A percentile compares a stretch with the other conserved stretches of the same genome.
These are phyloP conservation scores for Lantana camara DNA, from an alignment of 257 asterid genomes.

Conservation along the genomic window DNA sequence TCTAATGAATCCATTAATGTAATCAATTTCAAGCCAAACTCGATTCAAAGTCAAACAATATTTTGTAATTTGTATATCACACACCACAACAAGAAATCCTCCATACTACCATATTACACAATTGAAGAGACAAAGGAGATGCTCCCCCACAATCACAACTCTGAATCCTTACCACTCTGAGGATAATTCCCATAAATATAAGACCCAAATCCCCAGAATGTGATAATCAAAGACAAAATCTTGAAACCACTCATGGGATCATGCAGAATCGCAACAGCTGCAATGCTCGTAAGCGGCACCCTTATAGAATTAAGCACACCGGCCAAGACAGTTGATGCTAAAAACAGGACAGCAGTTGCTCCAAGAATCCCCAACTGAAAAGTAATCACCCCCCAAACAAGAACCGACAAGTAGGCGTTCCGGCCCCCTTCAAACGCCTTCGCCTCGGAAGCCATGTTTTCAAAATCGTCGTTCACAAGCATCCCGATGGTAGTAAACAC, in stretches of 20 bases:
- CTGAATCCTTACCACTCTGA: conserved; percentile 34
- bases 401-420: conserved; percentile 56
- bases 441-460: conserved; percentile 67
- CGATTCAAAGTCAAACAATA: no score
- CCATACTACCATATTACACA: no score
- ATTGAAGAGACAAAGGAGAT: neutral
- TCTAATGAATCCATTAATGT: no score
- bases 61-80: no score
- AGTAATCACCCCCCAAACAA: conserved; percentile 71
- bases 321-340: conserved; percentile 85
- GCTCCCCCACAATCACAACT: conserved; percentile 13
- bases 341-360: conserved; percentile 69
- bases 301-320: conserved; percentile 89
- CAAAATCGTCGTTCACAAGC: conserved; percentile 53
- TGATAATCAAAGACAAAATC: conserved; percentile 67
- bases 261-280: conserved; percentile 64
- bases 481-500: conserved; percentile 76
- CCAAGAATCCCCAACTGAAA: conserved; percentile 90
- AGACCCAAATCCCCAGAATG: conserved; percentile 92
- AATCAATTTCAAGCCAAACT: no score
- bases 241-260: conserved; percentile 98
- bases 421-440: conserved; percentile 57
- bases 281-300: conserved; percentile 82
- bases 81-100: no score
- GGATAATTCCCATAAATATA: conserved; percentile 71